Evolutionary conservation across 805 yeast genomes (phyloP), one percentile per base, ranked within the genome.

Genomic region (Kuraishia hungarica): DNA sequence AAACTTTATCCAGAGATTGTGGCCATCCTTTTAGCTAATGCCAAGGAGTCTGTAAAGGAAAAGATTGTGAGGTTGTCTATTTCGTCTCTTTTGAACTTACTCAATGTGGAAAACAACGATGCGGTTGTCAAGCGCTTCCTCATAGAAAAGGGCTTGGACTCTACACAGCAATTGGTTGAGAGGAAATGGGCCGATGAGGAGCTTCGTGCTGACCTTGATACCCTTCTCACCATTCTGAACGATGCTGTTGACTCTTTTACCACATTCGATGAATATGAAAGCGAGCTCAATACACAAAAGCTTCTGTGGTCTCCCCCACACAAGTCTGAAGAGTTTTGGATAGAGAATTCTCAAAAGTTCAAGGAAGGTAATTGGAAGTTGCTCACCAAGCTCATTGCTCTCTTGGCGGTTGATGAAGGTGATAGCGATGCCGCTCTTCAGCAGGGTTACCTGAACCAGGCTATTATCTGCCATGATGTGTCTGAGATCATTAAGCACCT

Each of bases 101-200:
- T 85, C 53, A 65, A 72, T 7, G 61, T 72, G 62, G 65, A 66
- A 51, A 74, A 67, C 60, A 75, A 72, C 74, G 67, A 77, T 70
- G 58, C 58, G 24, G 76, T 79, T 50, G 75, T 89, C 58, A 86
- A 92, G 62, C 80, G 86, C 53, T 76, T 90, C 50, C 67, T 87
- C 39, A 75, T 88, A 58, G 89, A 87, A 57, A 87, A 87, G 62
- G 94, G 96, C 2, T 76, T 89, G 57, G 79, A 84, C 54, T 78
- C 82, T 8, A 74, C 89, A 56, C 81, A 79, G 62, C 81, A 84
- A 56, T 78, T 94, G 62, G 80, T 83, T 60, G 93, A 88, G 58
- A 78, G 98, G 64, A 94, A 94, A 71, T 92, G 96, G 86, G 87
- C 96, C 5, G 99, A 94, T 68, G 94, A 89, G 59, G 99, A 94